Conservation (phyloP, 2,329 filamentous ascomycete genomes). For the Ophiostoma novo-ulmi region DNA sequence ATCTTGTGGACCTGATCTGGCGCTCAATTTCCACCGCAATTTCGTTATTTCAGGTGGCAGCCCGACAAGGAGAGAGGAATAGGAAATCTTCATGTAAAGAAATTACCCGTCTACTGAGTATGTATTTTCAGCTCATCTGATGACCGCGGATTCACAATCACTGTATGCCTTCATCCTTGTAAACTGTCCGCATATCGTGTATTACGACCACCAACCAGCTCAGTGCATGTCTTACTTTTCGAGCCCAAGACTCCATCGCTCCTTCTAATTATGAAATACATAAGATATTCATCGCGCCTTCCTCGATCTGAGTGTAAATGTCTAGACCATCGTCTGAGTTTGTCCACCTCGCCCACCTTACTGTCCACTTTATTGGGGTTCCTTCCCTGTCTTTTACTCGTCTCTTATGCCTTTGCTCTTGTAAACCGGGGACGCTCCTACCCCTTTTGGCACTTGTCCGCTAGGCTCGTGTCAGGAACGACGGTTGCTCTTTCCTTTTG, state of each 20-base stretch:
- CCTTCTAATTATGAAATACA: background rate
- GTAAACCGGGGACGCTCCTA: background rate
- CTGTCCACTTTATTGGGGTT: background rate
- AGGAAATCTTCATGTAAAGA: background rate
- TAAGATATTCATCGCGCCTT: slow-evolving; percentile 1
- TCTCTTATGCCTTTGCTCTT: background rate
- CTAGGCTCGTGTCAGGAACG: slow-evolving; percentile 12
- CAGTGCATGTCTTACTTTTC: slow-evolving; percentile 5
- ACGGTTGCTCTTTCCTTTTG: slow-evolving; percentile 8
- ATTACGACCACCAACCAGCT: background rate
- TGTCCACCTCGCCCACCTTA: background rate
- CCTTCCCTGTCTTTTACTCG: background rate
- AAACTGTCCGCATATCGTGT: background rate
- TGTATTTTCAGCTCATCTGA: background rate
- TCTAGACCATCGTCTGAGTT: slow-evolving; percentile 1
- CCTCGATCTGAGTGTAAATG: background rate
- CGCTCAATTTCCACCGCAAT: slow-evolving; percentile 12
- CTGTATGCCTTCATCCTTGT: background rate
- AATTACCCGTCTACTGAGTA: background rate
- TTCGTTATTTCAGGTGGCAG: background rate
- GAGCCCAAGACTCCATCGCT: background rate
- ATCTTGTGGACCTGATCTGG: background rate
- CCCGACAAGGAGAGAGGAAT: background rate
- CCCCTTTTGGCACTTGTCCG: slow-evolving; percentile 7
- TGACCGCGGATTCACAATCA: background rate